Base-by-base conservation (phyloP, 2,329 filamentous ascomycete species). In the Colletotrichum sp. region DNA sequence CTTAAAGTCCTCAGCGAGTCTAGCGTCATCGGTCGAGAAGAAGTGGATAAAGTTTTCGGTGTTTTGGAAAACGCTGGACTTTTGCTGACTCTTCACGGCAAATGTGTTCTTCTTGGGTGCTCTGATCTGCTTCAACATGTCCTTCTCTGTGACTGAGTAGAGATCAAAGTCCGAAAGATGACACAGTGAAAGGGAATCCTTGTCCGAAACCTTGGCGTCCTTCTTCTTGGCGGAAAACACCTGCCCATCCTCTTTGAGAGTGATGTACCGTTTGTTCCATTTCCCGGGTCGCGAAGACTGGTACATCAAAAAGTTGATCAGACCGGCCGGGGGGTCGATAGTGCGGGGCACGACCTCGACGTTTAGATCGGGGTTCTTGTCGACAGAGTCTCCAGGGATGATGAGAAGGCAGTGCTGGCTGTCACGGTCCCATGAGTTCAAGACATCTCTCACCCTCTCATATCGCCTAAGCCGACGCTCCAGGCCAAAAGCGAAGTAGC, bases 111-210 rank as follows among this genome's bases (percentile, higher is more conserved):
- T 94, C 84, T 97, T 98, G 0, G 96, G 96, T 1, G 96, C 94
- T 80, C 94, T 96, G 69, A 98, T 89, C 78, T 92, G 90, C 80
- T 93, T 94, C 48, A 91, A 89, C 77, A 92, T 85, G 79, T 95
- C 92, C 60, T 91, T 90, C 68, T 91, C 89, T 7, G 92, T 95
- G 3, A 95, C 94, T 2, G 89, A 91, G 85, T 98, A 98, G 65
- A 98, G 94, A 81, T 99, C 96, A 83, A 96, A 98, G 84, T 98
- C 96, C 4, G 95, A 95, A 64, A 99, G 84, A 84, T 98, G 95
- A 83, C 95, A 98, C 39, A 98, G 88, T 77, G 91, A 93, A 15
- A 89, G 85, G 36, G 90, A 87, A 68, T 96, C 94, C 83, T 95
- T 95, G 64, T 93, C 91, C 2, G 87, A 85, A 6, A 88, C 82